Evolutionary conservation across 352 stramenopile genomes (phyloP), one percentile per base, ranked within the genome.

Genomic region (Plasmopara viticola): DNA sequence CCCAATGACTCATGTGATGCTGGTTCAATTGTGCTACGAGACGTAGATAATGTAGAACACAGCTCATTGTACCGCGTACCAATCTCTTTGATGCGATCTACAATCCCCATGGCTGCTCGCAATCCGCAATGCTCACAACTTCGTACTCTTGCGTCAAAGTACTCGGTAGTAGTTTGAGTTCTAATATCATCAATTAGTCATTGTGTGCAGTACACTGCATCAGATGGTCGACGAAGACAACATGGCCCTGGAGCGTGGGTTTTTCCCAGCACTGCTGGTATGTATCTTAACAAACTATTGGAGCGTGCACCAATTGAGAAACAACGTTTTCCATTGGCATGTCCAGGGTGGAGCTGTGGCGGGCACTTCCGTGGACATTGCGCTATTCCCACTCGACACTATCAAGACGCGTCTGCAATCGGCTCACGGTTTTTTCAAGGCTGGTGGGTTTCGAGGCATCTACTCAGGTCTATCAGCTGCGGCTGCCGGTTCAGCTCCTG

Each of bases 341-440:
- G 30, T 29, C 6, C 37, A 94, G 84, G 82, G 81, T 18, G 97
- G 97, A 48, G 97, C 95, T 8, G 78, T 98, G 15, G 96, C 96
- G 5, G 97, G 97, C 25, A 98, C 95, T 38, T 91, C 88, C 13
- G 97, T 99, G 30, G 97, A 99, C 78, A 83, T 99, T 46, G 89
- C 95, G 37, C 80, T 99, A 17, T 99, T 98, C 84, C 97, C 97
- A 35, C 84, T 99, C 9, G 96, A 99, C 79, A 99, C 97, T 2
- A 86, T 99, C 62, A 99, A 99, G 82, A 99, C 97, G 15, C 78
- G 97, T 9, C 69, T 99, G 42, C 96, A 99, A 66, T 95, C 94
- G 9, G 90, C 95, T 1, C 78, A 97, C 39, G 96, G 97, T 14
- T 99, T 99, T 69, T 78, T 97, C 34, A 97, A 97, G 60, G 91